Base-by-base conservation (phyloP, 2,329 filamentous ascomycete genomes). In the Ceratocystis papillata region DNA sequence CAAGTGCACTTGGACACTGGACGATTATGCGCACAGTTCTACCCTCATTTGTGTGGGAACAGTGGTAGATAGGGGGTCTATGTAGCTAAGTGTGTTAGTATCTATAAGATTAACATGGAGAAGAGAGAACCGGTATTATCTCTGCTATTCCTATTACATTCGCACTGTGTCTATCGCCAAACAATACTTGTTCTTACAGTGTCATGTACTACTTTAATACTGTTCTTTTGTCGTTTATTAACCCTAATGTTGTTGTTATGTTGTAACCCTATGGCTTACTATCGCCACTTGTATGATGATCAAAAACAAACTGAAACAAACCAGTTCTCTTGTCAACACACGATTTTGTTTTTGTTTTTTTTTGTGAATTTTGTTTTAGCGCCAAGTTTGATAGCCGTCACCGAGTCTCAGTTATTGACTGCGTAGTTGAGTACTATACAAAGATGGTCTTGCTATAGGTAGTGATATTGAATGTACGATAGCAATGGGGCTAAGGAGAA, bases 1-100 rank as follows among this genome's bases (percentile, higher is more conserved):
- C 83, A 72, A 90, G 88, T 71, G 92, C 92, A 0, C 73, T 88
- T 64, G 88, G 88, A 8, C 94, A 99, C 77, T 99, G 94, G 94
- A 79, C 77, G 55, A 87, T 99, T 60, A 99, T 99, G 91, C 84
- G 94, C 72, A 83, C 78, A 0, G 91, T 96, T 2, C 70, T 97
- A 69, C 91, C 92, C 0, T 79, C 79, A 66, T 77, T 77, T 12
- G 83, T 97, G 30, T 99, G 94, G 94, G 88, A 96, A 77, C 82
- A 84, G 72, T 97, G 90, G 90, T 96, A 75, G 81, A 69, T 46
- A 25, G 20, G 46, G 46, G 46, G 22, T 53, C 22, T 12, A 1
- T 53, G 12, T 53, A 50, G 10, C 46, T 8, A n/a, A 20, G n/a
- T 53, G 46, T 22, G 7, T 53, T 53, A 1, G 5, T 22, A 22